phyloP scores from a whole-genome alignment of 164 flowering plant genomes.

The Sedum album region DNA sequence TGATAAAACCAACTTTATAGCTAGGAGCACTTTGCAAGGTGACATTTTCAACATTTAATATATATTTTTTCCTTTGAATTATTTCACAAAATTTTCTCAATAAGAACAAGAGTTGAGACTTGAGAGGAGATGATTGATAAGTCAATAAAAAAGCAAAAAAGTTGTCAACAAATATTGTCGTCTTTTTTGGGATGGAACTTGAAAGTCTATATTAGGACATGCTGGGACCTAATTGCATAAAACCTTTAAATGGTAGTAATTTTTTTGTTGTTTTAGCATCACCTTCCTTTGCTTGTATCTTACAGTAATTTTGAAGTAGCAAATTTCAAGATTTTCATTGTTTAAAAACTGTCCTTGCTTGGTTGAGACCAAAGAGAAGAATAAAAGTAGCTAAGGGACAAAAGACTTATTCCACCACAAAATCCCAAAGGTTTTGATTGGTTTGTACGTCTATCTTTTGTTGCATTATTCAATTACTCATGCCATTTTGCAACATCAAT shows the following conservation, averaged over 20 bases:
- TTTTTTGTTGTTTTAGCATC: not conserved
- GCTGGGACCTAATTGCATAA: not conserved
- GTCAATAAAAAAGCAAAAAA: not conserved
- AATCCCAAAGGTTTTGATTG: slow-evolving; percentile 24
- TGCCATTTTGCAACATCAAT: not conserved
- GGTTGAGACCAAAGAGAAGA: no score
- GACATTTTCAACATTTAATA: not conserved
- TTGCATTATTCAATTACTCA: slow-evolving; percentile 9
- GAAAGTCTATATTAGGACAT: not conserved
- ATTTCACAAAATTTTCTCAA: slow-evolving; percentile 1
- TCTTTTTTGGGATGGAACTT: not conserved
- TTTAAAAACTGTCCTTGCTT: no score
- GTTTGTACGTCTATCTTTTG: not conserved
- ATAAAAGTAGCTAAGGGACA: slow-evolving; percentile 11
- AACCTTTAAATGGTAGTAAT: not conserved
- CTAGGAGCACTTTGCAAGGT: not conserved
- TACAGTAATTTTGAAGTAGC: no score
- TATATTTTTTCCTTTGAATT: not conserved
- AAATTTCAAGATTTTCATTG: not conserved
- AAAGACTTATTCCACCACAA: slow-evolving; percentile 4
- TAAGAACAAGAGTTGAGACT: slow-evolving; percentile 1
- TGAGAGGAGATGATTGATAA: not conserved
- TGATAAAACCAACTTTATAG: not conserved
- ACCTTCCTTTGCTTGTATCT: not conserved
- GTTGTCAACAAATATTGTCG: not conserved